Evolutionary conservation across 2,329 filamentous ascomycete genomes (phyloP).

Genomic region (Sodiomyces alkalinus): DNA sequence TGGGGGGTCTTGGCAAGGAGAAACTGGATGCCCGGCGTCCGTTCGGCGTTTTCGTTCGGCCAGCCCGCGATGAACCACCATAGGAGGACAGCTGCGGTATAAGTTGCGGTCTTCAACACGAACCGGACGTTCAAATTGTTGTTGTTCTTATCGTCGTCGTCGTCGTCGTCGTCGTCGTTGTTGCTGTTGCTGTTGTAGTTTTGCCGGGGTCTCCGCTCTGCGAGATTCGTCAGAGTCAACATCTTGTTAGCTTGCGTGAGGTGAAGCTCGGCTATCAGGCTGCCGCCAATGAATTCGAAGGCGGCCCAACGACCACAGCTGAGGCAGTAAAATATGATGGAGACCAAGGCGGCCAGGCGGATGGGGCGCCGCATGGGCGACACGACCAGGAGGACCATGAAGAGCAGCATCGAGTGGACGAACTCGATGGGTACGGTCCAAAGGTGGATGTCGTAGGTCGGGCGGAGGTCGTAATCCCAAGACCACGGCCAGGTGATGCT

Average conservation of each 20-base stretch:
- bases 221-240: not conserved
- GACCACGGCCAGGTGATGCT: slow-evolving; percentile 11
- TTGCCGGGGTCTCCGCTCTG: no score
- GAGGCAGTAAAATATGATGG: slow-evolving; percentile 2
- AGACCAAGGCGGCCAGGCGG: not conserved
- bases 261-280: slow-evolving; percentile 1
- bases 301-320: slow-evolving; percentile 2
- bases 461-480: slow-evolving; percentile 12
- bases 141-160: no score
- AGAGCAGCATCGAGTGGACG: slow-evolving; percentile 39
- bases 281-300: slow-evolving; percentile 2
- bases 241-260: not conserved
- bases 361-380: slow-evolving; percentile 11
- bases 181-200: no score
- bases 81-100: not conserved
- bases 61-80: slow-evolving; percentile 3
- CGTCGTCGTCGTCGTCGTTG: no score
- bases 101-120: not conserved
- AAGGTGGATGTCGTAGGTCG: slow-evolving; percentile 38
- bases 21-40: slow-evolving; percentile 1
- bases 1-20: not conserved
- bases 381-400: slow-evolving; percentile 35
- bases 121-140: no score
- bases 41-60: slow-evolving; percentile 1
- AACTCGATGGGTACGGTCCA: slow-evolving; percentile 51